Evolutionary conservation across 2,329 filamentous ascomycete genomes (phyloP), one percentile per base, ranked within the genome.

Genomic region (Phaeosphaeria sp.): DNA sequence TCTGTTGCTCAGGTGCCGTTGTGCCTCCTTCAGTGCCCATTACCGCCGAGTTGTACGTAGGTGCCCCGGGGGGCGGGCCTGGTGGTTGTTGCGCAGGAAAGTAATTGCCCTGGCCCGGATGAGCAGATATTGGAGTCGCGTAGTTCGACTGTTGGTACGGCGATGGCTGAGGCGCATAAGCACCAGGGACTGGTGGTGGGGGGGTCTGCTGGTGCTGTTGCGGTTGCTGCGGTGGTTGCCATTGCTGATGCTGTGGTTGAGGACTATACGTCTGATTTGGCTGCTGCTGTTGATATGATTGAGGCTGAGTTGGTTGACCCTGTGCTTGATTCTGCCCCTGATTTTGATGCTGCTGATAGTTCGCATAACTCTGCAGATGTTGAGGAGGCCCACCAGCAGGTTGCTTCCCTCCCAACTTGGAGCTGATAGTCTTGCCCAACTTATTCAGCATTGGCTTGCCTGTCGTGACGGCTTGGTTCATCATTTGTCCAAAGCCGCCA

Each of bases 361-460:
- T 73, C 22, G 71, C 67, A 46, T 73, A 73, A 57, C 62, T 73
- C 46, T 73, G 66, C 6, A 71, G 50, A 57, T 75, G 67, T 51
- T 71, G 70, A 6, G 72, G 69, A 3, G 71, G 67, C 1, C 56
- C 54, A 20, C 60, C 60, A 10, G 58, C 50, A 5, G 65, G 23
- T 13, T 64, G 67, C 59, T 74, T 75, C 53, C 60, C 67, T 9
- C 69, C 65, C 22, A 75, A 53, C 57, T 71, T 73, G 9, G 72
- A 74, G 65, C 69, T 74, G 23, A 77, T 73, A 9, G 69, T 72
- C 66, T 77, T 77, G 46, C 70, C 66, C 41, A 77, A 50, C 58
- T 76, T 77, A 55, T 75, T 69, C 50, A 75, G 30, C 67, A 76
- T 72, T 1, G 74, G 74, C 59, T 75, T 77, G n/a, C 71, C 64